Conservation (phyloP, 2,329 filamentous ascomycete genomes). For the Sclerotinia borealis region DNA sequence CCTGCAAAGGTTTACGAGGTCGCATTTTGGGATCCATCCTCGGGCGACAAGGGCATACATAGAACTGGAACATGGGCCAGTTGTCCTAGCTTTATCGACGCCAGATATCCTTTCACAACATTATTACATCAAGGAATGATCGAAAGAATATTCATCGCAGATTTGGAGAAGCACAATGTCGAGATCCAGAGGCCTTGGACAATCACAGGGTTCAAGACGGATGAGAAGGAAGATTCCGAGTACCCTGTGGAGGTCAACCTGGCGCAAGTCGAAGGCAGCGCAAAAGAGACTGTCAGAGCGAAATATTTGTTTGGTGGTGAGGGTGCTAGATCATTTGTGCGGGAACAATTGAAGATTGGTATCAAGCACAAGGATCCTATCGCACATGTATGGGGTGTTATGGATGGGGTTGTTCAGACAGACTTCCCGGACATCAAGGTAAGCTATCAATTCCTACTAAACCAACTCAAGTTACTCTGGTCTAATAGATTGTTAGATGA, state of each 20-base stretch:
- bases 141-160: constrained; percentile 62
- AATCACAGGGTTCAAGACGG: constrained; percentile 54
- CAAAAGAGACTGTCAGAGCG: constrained; percentile 61
- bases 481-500: constrained; percentile 44
- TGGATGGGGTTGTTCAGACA: constrained; percentile 66
- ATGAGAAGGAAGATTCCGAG: constrained; percentile 48
- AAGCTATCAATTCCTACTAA: constrained; percentile 38
- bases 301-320: constrained; percentile 70
- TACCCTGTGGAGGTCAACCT: constrained; percentile 79
- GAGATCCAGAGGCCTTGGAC: constrained; percentile 59
- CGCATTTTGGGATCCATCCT: constrained; percentile 63
- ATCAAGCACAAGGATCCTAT: constrained; percentile 67
- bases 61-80: constrained; percentile 75
- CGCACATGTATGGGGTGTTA: constrained; percentile 68
- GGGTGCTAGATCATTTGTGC: constrained; percentile 60
- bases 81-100: constrained; percentile 77
- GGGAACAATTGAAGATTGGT: constrained; percentile 60
- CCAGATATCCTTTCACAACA: constrained; percentile 64
- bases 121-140: constrained; percentile 67
- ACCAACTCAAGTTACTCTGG: constrained; percentile 40
- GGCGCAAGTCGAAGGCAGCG: constrained; percentile 67
- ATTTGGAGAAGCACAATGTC: constrained; percentile 56
- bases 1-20: constrained; percentile 81
- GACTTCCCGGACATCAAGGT: constrained; percentile 74
- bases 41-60: constrained; percentile 50